Base-by-base conservation (phyloP, 352 stramenopile genomes). In the Phytophthora nicotianae region DNA sequence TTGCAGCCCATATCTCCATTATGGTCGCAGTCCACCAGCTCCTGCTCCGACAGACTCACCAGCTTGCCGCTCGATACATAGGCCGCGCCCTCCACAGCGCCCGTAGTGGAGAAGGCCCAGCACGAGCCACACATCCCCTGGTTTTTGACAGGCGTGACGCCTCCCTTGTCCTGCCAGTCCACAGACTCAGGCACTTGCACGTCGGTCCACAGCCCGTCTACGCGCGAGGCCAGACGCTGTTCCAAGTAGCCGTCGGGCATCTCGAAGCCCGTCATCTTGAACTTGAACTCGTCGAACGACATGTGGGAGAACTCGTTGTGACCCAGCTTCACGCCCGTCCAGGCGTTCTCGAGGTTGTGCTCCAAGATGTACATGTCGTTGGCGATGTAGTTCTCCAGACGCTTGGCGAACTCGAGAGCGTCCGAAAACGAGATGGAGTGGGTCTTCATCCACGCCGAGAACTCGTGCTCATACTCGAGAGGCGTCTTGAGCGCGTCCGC, bases 21-120 rank as follows among this genome's bases (percentile, higher is more conserved):
- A 62, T 95, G 52, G 70, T 99, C 96, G 65, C 97, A 99, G 80
- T 98, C 95, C 40, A 99, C 88, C 19, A 99, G 90, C 62, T 99
- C 87, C 77, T 99, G 98, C 76, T 99, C 98, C 35, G 94, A 99
- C 20, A 99, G 77, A 43, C 76, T 90, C 4, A 90, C 57, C 2
- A 99, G 86, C 59, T 95, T 88, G 32, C 90, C 90, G 41, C 73
- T 98, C 16, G 97, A 77, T 19, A 99, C 84, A 53, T 95, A 99
- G 50, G 97, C 81, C 14, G 93, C 96, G n/a, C 97, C 97, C 80
- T 99, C 98, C 41, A 99, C 95, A 0, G 96, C 89, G 21, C 97
- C 98, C 6, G 97, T 99, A 5, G 98, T 95, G 5, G 96, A 98
- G 60, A 98, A 98, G 9, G 96, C 94, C 96, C 96, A 99, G 81